Evolutionary conservation across 78 protist genomes (phyloP), one percentile per base, ranked within the genome.

Genomic region (Dictyostelium purpureum): DNA sequence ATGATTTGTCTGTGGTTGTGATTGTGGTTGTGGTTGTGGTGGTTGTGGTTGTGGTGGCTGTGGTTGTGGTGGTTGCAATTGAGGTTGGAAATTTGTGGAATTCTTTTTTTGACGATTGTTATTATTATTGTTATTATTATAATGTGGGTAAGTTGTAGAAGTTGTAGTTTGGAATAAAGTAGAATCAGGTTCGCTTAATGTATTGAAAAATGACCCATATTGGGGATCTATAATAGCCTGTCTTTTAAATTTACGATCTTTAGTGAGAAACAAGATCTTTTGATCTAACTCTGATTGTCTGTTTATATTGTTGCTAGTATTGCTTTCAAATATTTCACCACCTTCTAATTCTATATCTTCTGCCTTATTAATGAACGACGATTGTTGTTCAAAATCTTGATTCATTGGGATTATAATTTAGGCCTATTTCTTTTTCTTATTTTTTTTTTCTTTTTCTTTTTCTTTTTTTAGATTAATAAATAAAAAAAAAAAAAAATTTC

Each of bases 21-120:
- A 59, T n/a, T n/a, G n/a, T 24, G 69, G 69, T 59, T 35, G 69
- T 59, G 69, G 69, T 59, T 67, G 75, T 37, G 10, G 75, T 37
- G 10, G 75, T 6, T 19, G 75, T 21, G 4, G 75, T 18, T 6
- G 75, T 37, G 2, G 75, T 37, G 2, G 75, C 21, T 21, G 45
- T 33, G 18, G 74, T 35, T 4, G 74, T 33, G 5, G 57, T n/a
- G 4, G 57, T 24, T 28, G 78, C 21, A 33, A 45, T 33, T 6
- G 78, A 43, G 5, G 57, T 42, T 24, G 77, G 21, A 45, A n/a
- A n/a, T n/a, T n/a, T n/a, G 57, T 24, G 38, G 78, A 71, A 10
- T 26, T 43, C 9, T 31, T 26, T 43, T 71, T 67, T 33, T 35
- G 11, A 49, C 11, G 7, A 11, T 49, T 49, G 54, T 49, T 49